Conservation (phyloP, 2,329 filamentous ascomycete genomes). For the Colletotrichum karsti region DNA sequence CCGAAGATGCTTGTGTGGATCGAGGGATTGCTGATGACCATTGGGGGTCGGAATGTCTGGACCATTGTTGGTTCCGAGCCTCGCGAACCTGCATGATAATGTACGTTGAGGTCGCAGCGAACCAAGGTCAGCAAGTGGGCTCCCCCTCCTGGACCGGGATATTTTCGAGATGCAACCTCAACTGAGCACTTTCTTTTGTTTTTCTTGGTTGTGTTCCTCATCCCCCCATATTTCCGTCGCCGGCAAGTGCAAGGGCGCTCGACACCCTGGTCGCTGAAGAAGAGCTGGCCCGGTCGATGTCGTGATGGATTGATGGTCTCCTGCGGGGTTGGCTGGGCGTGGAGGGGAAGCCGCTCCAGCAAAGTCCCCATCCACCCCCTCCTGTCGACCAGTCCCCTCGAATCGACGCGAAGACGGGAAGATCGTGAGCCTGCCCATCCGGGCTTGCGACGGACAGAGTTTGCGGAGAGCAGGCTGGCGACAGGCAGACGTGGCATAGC, state of each 20-base stretch:
- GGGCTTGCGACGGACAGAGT: slow-evolving; percentile 25
- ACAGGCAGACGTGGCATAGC: slow-evolving; percentile 25
- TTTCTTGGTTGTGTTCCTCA: slow-evolving; percentile 13
- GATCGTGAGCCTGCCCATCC: slow-evolving; percentile 24
- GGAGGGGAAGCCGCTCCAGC: slow-evolving; percentile 2
- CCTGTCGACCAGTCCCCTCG: slow-evolving; percentile 3
- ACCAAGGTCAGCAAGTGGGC: not conserved
- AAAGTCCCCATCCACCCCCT: slow-evolving; percentile 19
- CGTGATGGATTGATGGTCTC: slow-evolving; percentile 24
- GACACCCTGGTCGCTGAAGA: slow-evolving; percentile 23
- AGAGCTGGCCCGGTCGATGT: slow-evolving; percentile 27
- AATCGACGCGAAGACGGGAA: slow-evolving; percentile 29
- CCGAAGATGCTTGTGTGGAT: slow-evolving; percentile 26
- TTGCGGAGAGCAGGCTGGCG: slow-evolving; percentile 26
- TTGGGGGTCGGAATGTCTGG: slow-evolving; percentile 12
- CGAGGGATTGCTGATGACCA: slow-evolving; percentile 19
- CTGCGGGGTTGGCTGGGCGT: slow-evolving; percentile 21
- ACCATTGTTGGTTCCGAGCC: slow-evolving; percentile 25
- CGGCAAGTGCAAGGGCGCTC: not conserved
- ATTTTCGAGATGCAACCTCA: slow-evolving; percentile 20
- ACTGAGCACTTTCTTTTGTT: not conserved
- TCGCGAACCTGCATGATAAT: slow-evolving; percentile 25
- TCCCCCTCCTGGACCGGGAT: slow-evolving; percentile 19
- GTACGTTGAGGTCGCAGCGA: slow-evolving; percentile 15
- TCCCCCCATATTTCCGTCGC: slow-evolving; percentile 6